Conservation (phyloP, 768 basidiomycete genomes). For the Amanita rimosa region DNA sequence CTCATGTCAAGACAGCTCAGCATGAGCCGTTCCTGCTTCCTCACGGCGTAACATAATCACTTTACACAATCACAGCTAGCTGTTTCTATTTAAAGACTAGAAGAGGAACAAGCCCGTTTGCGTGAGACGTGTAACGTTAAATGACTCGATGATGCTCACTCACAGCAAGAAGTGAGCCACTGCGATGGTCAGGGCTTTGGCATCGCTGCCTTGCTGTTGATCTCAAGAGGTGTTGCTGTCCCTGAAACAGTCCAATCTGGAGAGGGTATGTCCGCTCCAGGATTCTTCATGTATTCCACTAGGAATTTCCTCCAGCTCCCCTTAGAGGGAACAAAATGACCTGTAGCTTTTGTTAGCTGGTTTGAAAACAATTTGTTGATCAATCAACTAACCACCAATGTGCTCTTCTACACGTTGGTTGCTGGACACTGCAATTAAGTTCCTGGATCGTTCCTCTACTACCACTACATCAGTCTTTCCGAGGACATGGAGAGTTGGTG, state of each 20-base stretch:
- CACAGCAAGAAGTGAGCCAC: not conserved
- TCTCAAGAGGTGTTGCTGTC: slow-evolving; percentile 29
- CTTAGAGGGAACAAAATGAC: slow-evolving; percentile 78
- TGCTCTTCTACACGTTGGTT: slow-evolving; percentile 64
- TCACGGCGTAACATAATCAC: not conserved
- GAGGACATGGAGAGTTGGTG: slow-evolving; percentile 69
- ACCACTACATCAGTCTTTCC: slow-evolving; percentile 75
- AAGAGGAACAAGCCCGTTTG: not conserved
- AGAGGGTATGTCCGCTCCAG: slow-evolving; percentile 32
- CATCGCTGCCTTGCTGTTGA: slow-evolving; percentile 11
- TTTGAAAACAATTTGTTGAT: not conserved
- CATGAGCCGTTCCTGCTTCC: not conserved
- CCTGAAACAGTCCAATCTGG: slow-evolving; percentile 39
- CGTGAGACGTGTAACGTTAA: not conserved
- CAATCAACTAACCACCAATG: slow-evolving; percentile 54
- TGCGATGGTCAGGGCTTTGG: slow-evolving; percentile 10
- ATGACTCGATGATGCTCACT: not conserved
- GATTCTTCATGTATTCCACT: slow-evolving; percentile 49
- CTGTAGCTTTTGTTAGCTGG: slow-evolving; percentile 22
- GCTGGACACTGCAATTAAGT: slow-evolving; percentile 40
- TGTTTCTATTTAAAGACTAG: slow-evolving; percentile 2
- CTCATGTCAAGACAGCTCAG: not conserved
- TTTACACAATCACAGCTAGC: slow-evolving; percentile 2
- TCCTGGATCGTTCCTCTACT: slow-evolving; percentile 50
- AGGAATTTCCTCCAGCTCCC: slow-evolving; percentile 70